These are phyloP conservation scores for Marsdenia floribunda DNA, from an alignment of 257 asterid species.

Conservation along the genomic window DNA sequence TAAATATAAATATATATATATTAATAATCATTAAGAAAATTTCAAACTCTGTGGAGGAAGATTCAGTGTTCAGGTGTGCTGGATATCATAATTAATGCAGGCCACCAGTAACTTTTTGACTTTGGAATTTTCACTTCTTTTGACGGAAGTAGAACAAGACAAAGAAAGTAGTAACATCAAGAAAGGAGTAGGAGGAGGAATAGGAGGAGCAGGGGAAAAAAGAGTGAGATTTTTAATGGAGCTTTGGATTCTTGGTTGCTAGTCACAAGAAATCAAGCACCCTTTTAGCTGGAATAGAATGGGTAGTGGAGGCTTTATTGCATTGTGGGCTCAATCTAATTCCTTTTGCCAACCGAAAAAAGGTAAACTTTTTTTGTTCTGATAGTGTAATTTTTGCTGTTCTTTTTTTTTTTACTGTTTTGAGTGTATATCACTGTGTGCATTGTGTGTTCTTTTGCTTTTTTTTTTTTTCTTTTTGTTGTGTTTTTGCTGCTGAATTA, in stretches of 20 bases:
- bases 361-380: conserved; percentile 33
- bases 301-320: conserved; percentile 39
- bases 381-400: conserved; percentile 9
- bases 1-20: no score
- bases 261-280: conserved; percentile 38
- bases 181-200: not conserved
- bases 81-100: conserved; percentile 39
- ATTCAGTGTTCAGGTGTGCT: conserved; percentile 37
- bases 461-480: not conserved
- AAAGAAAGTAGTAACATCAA: conserved; percentile 13
- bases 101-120: conserved; percentile 31
- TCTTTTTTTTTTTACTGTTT: conserved; percentile 21
- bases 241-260: conserved; percentile 58
- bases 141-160: conserved; percentile 17
- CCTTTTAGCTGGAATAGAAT: conserved; percentile 32
- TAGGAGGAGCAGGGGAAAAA: not conserved
- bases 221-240: not conserved
- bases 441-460: conserved; percentile 31
- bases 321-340: conserved; percentile 28
- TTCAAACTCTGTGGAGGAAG: conserved; percentile 25
- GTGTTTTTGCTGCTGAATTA: conserved; percentile 32
- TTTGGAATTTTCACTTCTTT: conserved; percentile 31
- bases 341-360: conserved; percentile 44
- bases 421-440: conserved; percentile 15
- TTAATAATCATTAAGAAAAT: not conserved